Base-by-base conservation (phyloP, 805 yeast genomes). In the Metschnikowia koreensis region DNA sequence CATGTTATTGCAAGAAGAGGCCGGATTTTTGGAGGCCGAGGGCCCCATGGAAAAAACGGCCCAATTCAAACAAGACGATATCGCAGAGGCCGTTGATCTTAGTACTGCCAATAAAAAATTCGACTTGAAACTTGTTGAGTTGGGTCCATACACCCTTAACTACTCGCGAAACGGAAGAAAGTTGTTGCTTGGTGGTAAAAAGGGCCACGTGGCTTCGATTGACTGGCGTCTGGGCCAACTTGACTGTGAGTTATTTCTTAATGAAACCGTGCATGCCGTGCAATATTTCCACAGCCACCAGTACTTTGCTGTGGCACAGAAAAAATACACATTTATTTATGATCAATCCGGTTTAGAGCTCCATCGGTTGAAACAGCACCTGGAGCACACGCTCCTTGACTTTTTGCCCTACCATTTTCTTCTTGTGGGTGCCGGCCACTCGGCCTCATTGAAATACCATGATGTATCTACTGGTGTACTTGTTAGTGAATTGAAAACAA, bases 261-360 rank as follows among this genome's bases (percentile, higher is more conserved):
- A 87, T 62, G 99, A 94, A 70, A 90, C 97, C 0, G 89, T 92
- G 10, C 81, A 89, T 63, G 94, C 92, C 1, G 97, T 92, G 27
- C 88, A 91, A 63, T 91, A 87, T 70, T 75, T 94, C 55, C 97
- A 93, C 63, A 91, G 87, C 64, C 96, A 92, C 65, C 97, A 91
- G 69, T 91, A 76, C 69, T 91, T 89, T 73, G 99, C 99, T 0
- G 97, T 86, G 15, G 98, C 99, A 1, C 99, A 94, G 71, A 92
- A 91, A 71, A 92, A 90, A 67, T 89, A 93, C 69, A 88, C 94
- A 0, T 94, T 86, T 66, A 88, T 94, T 37, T 94, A 94, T 68
- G 97, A 94, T 69, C 85, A 86, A 58, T 82, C 85, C 55, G 99
- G 99, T 29, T 79, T 86, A 48, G 99, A 94, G 76, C 72, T 94